Evolutionary conservation across 208 protist species (phyloP), one percentile per base, ranked within the genome.

Genomic region (Leishmania guyanensis): DNA sequence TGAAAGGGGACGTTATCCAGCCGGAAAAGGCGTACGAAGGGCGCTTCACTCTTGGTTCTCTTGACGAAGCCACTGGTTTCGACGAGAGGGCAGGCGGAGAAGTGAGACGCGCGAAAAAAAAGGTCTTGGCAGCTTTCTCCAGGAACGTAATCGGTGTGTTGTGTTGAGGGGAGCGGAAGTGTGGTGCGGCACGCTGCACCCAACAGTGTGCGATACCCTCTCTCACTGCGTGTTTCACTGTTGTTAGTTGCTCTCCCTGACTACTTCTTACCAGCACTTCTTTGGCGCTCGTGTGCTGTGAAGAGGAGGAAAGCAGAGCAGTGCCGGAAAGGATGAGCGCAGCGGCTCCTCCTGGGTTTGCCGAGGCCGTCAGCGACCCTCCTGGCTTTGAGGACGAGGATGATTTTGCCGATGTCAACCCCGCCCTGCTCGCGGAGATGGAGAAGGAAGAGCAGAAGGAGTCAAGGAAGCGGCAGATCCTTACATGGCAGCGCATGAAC

Each of bases 401-500:
- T 33, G 77, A 75, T 56, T 62, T 81, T 26, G 79, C 60, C 51
- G 76, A 75, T 46, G 77, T 71, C 12, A 78, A 82, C 64, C 77
- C 82, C 12, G 72, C 77, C 29, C 77, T 91, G 33, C 73, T 90
- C 6, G 78, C 75, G 4, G 86, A 89, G 78, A 68, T 92, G 62
- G 75, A 89, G 58, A 86, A 88, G 80, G 89, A 90, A 46, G 84
- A 91, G 73, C 80, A 81, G 53, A 39, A 65, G 22, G 87, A 92
- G 77, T 78, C 75, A 68, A 79, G 82, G 66, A 86, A 90, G 56
- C 75, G 72, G 76, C 85, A 82, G 50, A 90, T 95, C 56, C 74
- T 83, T 12, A 88, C 87, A 78, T 98, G 95, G 95, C 87, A 92
- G 46, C 83, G 83, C 48, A 83, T 86, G 50, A 97, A 98, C 79